phyloP scores from a whole-genome alignment of 2,329 filamentous ascomycete species.

The Ampelomyces quisqualis region DNA sequence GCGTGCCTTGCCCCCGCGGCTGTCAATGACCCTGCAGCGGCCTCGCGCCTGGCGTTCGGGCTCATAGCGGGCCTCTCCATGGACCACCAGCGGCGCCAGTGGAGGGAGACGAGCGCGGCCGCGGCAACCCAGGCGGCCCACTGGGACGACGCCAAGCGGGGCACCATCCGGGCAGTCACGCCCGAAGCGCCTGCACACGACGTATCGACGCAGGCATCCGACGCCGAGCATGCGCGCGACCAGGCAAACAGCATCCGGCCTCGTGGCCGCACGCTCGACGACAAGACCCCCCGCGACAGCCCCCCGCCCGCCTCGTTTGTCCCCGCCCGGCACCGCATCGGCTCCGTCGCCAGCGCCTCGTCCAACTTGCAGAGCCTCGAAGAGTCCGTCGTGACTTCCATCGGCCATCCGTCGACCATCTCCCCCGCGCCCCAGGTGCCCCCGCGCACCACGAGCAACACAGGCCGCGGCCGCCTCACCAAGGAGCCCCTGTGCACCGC shows the following conservation, averaged over 20 bases:
- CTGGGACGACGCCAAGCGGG: constrained; percentile 21
- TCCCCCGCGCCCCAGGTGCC: constrained; percentile 32
- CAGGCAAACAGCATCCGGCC: constrained; percentile 51
- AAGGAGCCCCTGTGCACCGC: constrained; percentile 30
- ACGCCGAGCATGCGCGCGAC: constrained; percentile 46
- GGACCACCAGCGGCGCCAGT: constrained; percentile 30
- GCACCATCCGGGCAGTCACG: constrained; percentile 64
- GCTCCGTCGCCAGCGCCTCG: constrained; percentile 66
- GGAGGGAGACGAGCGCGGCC: constrained; percentile 27
- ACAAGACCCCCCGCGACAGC: constrained; percentile 43
- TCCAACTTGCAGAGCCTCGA: constrained; percentile 51
- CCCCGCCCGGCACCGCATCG: constrained; percentile 62
- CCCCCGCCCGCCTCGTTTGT: constrained; percentile 46
- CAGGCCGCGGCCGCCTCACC: constrained; percentile 32
- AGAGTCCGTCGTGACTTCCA: constrained; percentile 45
- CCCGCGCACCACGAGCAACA: constrained; percentile 34
- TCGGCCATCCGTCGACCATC: constrained; percentile 46
- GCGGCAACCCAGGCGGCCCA: constrained; percentile 18
- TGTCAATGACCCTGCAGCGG: constrained; percentile 26
- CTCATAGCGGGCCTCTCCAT: constrained; percentile 25
- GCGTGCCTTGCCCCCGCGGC: constrained; percentile 8
- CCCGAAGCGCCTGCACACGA: constrained; percentile 53
- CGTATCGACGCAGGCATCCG: constrained; percentile 18
- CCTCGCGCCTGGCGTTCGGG: constrained; percentile 4
- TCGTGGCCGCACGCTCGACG: constrained; percentile 55